A percentile compares a stretch with the other conserved stretches of the same genome.
Conservation (phyloP, 495 filamentous ascomycete species). For the Apiosordaria backusii region DNA sequence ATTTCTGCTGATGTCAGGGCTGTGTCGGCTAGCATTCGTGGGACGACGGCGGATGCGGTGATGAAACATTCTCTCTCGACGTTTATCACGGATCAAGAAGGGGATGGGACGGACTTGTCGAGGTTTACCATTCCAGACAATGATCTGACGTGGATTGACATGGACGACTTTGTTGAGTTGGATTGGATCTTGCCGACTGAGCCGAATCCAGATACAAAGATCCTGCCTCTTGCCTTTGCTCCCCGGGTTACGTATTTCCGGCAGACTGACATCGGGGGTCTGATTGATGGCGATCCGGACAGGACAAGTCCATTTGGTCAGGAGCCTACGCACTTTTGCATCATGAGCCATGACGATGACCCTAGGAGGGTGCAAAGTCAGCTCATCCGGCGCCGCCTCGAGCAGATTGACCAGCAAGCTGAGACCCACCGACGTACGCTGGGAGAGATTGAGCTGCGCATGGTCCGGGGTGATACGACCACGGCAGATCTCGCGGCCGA, state of each 20-base stretch:
- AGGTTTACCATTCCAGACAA: constrained; percentile 92
- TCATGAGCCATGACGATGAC: constrained; percentile 92
- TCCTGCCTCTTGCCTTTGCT: constrained; percentile 85
- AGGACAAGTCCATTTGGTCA: constrained; percentile 83
- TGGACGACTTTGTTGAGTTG: constrained; percentile 98
- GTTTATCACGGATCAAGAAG: constrained; percentile 47
- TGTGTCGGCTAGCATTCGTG: constrained; percentile 83
- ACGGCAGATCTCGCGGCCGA: constrained; percentile 54
- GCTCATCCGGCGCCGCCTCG: constrained; percentile 74
- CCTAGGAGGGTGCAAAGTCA: constrained; percentile 85
- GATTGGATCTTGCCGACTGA: constrained; percentile 93
- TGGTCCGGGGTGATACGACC: constrained; percentile 52
- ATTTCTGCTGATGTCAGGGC: constrained; percentile 90
- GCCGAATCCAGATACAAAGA: constrained; percentile 87
- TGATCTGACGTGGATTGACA: constrained; percentile 93
- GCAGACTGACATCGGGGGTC: constrained; percentile 83
- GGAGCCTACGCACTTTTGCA: constrained; percentile 88
- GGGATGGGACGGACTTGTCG: constrained; percentile 63
- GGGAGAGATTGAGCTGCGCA: constrained; percentile 61
- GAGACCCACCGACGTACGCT: constrained; percentile 62
- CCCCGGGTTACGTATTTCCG: constrained; percentile 96
- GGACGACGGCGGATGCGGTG: constrained; percentile 69
- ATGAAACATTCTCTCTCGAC: constrained; percentile 55
- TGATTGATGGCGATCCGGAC: constrained; percentile 63
- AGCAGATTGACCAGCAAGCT: constrained; percentile 73